Percentiles rank a stretch among this genome's conserved stretches.
These are phyloP conservation scores for Diplodia mutila DNA, from an alignment of 2,329 filamentous ascomycete genomes.

Conservation along the genomic window DNA sequence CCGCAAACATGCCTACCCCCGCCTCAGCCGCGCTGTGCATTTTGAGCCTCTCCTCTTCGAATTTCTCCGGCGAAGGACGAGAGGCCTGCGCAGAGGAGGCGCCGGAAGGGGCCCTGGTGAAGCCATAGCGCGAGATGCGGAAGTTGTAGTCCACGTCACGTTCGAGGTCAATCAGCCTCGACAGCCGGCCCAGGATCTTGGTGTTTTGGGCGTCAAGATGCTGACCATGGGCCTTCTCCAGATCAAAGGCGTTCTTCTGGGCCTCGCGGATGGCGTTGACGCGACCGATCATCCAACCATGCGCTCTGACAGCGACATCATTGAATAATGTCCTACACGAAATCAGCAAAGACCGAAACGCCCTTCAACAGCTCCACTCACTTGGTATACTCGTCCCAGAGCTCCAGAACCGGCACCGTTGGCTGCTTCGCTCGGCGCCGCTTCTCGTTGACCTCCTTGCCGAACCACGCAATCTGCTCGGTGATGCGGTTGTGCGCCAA, in stretches of 20 bases:
- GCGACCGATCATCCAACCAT: conserved; percentile 3
- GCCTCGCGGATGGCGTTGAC: background rate
- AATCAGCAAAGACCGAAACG: background rate
- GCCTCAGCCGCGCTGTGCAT: background rate
- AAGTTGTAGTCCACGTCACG: conserved; percentile 8
- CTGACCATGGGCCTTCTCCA: background rate
- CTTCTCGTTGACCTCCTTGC: background rate
- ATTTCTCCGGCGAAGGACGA: background rate
- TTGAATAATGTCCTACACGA: background rate
- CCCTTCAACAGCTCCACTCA: background rate
- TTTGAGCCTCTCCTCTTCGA: background rate
- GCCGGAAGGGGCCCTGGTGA: background rate
- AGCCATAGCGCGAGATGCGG: conserved; percentile 8
- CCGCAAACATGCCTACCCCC: background rate
- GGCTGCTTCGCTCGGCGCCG: background rate
- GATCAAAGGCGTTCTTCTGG: background rate
- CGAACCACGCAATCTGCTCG: background rate
- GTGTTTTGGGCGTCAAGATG: background rate
- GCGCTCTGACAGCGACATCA: background rate
- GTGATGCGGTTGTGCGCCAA: background rate
- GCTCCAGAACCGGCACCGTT: background rate
- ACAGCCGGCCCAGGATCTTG: background rate
- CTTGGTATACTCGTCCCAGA: conserved; percentile 13
- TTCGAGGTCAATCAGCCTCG: conserved; percentile 1
- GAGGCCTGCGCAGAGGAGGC: background rate